Conservation (phyloP, 2,329 filamentous ascomycete genomes). For the Colletotrichum sp. region DNA sequence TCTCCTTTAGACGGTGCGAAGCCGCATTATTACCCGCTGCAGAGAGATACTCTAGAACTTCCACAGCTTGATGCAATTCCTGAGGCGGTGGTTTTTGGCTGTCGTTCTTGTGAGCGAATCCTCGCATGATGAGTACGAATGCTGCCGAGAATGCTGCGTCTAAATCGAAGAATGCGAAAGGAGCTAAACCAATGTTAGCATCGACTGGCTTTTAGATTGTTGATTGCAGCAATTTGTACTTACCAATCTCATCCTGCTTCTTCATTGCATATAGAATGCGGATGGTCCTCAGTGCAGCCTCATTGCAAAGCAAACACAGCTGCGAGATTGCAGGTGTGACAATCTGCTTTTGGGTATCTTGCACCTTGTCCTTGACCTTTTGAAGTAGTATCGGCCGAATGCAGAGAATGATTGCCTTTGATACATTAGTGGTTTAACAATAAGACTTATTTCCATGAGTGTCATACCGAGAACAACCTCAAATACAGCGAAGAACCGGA, state of each 20-base stretch:
- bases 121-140: constrained; percentile 31
- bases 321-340: constrained; percentile 21
- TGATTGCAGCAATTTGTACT: neutral
- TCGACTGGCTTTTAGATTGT: too few relatives aligned
- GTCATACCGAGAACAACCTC: constrained; percentile 28
- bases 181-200: neutral
- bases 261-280: constrained; percentile 26
- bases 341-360: constrained; percentile 21
- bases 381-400: constrained; percentile 31
- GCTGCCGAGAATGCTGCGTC: constrained; percentile 32
- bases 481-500: constrained; percentile 30
- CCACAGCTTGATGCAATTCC: constrained; percentile 25
- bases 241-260: constrained; percentile 26
- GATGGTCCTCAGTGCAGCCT: constrained; percentile 30
- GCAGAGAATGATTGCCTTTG: constrained; percentile 32
- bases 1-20: constrained; percentile 25
- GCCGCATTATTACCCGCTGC: constrained; percentile 29
- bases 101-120: constrained; percentile 26
- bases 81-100: constrained; percentile 27
- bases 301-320: constrained; percentile 27
- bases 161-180: constrained; percentile 31
- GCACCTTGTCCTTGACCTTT: constrained; percentile 31
- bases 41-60: constrained; percentile 27
- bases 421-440: neutral
- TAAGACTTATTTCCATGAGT: too few relatives aligned